These are phyloP conservation scores for Saksenaea vasiformis DNA, from an alignment of 371 early-diverging fungal species.

Conservation along the genomic window DNA sequence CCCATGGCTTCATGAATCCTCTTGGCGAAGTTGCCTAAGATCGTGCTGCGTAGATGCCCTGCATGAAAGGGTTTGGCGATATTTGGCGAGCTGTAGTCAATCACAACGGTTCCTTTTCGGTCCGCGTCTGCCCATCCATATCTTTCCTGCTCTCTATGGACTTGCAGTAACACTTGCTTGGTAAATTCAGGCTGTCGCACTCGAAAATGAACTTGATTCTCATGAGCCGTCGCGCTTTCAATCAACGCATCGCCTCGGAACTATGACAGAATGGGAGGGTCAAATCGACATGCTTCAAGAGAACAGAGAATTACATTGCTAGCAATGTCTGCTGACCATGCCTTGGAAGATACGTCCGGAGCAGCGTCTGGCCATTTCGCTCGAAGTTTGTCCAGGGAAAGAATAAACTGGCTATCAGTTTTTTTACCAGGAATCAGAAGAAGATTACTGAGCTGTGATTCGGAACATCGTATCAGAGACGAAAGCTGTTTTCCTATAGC, in stretches of 20 bases:
- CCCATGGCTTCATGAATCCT: slow-evolving; percentile 88
- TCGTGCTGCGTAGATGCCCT: slow-evolving; percentile 98
- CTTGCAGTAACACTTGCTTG: slow-evolving; percentile 51
- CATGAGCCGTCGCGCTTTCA: slow-evolving; percentile 52
- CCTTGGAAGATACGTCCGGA: slow-evolving; percentile 32
- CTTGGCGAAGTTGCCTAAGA: slow-evolving; percentile 96
- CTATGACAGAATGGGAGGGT: slow-evolving; percentile 5
- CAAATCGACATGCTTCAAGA: background rate
- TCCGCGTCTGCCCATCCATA: slow-evolving; percentile 35
- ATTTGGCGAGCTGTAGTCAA: slow-evolving; percentile 98
- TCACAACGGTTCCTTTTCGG: slow-evolving; percentile 59
- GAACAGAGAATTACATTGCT: slow-evolving; percentile 37
- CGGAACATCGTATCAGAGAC: slow-evolving; percentile 14
- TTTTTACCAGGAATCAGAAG: slow-evolving; percentile 24
- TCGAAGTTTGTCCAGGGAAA: slow-evolving; percentile 34
- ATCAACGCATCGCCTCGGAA: slow-evolving; percentile 40
- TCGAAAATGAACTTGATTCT: slow-evolving; percentile 75
- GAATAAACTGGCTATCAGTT: slow-evolving; percentile 25
- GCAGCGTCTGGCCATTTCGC: slow-evolving; percentile 1
- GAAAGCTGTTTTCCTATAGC: slow-evolving; percentile 48
- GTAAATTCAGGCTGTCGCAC: slow-evolving; percentile 57
- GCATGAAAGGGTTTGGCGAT: slow-evolving; percentile 99
- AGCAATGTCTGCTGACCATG: slow-evolving; percentile 56
- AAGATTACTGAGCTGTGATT: slow-evolving; percentile 9
- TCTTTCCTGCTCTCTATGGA: slow-evolving; percentile 31